Conservation (phyloP, 192 early-diverging fungal species). For the Coemansia javaensis region DNA sequence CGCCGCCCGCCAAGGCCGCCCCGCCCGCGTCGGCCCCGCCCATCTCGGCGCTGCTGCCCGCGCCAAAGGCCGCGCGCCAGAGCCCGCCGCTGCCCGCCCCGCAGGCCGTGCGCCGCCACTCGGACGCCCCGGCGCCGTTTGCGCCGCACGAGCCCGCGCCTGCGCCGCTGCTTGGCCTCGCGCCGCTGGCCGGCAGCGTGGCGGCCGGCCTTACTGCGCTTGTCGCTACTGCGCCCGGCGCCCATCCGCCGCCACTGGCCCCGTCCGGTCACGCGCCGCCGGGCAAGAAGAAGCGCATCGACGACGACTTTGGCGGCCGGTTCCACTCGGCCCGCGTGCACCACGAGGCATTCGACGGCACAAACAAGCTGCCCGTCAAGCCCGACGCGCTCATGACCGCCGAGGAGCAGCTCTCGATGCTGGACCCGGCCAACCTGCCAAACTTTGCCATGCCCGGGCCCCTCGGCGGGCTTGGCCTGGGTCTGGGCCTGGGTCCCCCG, state of each 20-base stretch:
- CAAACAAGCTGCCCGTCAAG: constrained; percentile 47
- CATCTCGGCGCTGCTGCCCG: constrained; percentile 10
- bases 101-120: constrained; percentile 24
- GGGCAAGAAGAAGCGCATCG: constrained; percentile 22
- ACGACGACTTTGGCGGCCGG: constrained; percentile 8
- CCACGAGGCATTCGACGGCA: constrained; percentile 46
- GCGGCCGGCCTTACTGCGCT: constrained; percentile 1
- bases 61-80: constrained; percentile 2
- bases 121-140: constrained; percentile 27
- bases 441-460: constrained; percentile 33
- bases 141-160: not conserved
- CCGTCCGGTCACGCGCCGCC: constrained; percentile 3
- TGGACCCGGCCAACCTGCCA: constrained; percentile 47
- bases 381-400: constrained; percentile 28
- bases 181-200: no score
- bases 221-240: constrained; percentile 9
- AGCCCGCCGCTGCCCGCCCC: not conserved
- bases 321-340: constrained; percentile 39
- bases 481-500: no score
- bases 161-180: constrained; percentile 4
- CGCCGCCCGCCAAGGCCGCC: not conserved
- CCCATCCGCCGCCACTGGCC: constrained; percentile 5
- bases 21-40: constrained; percentile 2
- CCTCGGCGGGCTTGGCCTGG: constrained; percentile 1
- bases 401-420: constrained; percentile 33